These are phyloP conservation scores for Salvia rosmarinus DNA, from an alignment of 257 asterid species.

Conservation along the genomic window DNA sequence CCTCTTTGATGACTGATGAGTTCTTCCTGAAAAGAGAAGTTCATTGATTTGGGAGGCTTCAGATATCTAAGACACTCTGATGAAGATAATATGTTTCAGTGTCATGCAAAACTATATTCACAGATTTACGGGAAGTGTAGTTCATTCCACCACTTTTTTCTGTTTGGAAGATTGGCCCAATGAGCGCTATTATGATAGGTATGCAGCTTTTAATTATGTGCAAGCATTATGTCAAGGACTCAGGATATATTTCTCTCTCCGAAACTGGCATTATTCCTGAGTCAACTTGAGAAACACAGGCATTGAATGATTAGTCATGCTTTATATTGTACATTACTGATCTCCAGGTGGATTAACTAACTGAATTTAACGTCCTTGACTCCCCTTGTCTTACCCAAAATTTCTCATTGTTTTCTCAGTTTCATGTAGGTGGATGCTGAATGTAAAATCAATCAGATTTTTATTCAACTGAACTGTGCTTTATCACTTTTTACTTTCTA, in stretches of 20 bases:
- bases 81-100: neutral
- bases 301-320: neutral
- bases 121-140: neutral
- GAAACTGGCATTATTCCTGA: neutral
- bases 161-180: neutral
- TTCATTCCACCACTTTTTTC: constrained; percentile 1
- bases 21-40: neutral
- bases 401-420: neutral
- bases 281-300: neutral
- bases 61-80: neutral
- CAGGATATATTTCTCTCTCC: neutral
- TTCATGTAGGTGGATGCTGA: neutral
- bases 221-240: neutral
- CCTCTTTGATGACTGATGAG: neutral
- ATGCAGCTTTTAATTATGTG: neutral
- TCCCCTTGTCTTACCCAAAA: neutral
- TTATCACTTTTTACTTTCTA: neutral
- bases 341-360: neutral
- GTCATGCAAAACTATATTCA: neutral
- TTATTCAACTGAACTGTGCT: neutral
- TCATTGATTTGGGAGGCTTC: constrained; percentile 1
- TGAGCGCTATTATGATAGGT: neutral
- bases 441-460: neutral
- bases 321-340: neutral
- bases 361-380: neutral